phyloP scores from a whole-genome alignment of 2,329 filamentous ascomycete species.

The Thielaviopsis populi region DNA sequence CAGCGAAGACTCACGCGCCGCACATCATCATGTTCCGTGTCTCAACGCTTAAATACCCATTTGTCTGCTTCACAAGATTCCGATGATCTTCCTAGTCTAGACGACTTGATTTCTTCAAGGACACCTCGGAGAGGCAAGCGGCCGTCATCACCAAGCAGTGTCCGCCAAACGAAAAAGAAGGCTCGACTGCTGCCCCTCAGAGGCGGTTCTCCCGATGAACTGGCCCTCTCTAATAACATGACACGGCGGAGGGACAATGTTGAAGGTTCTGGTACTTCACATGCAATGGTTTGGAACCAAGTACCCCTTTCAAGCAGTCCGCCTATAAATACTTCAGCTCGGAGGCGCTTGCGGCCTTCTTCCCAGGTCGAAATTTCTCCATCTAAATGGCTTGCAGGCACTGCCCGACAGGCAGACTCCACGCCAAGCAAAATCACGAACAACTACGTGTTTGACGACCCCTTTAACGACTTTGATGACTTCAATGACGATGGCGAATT shows the following conservation, averaged over 20 bases:
- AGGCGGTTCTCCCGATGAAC: constrained; percentile 5
- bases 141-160: constrained; percentile 10
- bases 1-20: not conserved
- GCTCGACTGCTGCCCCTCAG: constrained; percentile 1
- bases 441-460: constrained; percentile 6
- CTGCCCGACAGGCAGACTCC: not conserved
- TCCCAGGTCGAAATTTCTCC: not conserved
- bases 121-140: constrained; percentile 7
- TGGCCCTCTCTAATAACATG: not conserved
- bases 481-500: constrained; percentile 1
- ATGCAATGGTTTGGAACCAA: not conserved
- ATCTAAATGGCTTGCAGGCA: not conserved
- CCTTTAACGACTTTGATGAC: constrained; percentile 18
- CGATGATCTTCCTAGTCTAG: constrained; percentile 13
- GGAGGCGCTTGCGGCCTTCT: constrained; percentile 8
- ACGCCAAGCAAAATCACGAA: not conserved
- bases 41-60: not conserved
- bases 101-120: not conserved
- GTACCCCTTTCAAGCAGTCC: constrained; percentile 14
- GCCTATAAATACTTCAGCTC: constrained; percentile 5
- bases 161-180: constrained; percentile 2
- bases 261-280: not conserved
- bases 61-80: constrained; percentile 12
- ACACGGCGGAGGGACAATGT: not conserved
- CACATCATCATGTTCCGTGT: not conserved